Base-by-base conservation (phyloP, 2,329 filamentous ascomycete species). In the Tolypocladium inflatum region DNA sequence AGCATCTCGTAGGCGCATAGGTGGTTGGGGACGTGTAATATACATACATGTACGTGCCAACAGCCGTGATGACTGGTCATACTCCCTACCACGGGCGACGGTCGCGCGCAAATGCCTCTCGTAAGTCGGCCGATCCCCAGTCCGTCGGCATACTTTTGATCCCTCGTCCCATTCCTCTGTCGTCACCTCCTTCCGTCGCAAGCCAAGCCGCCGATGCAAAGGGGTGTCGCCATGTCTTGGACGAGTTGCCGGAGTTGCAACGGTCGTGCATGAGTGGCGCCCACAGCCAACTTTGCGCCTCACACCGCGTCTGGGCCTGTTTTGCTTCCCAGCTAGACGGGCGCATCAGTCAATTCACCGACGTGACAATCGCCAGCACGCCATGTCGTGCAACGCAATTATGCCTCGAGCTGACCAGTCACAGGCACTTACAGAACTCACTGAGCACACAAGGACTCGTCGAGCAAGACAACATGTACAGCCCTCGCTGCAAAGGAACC, bases 1-100 rank as follows among this genome's bases (percentile, higher is more conserved):
- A 88, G 76, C 83, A 86, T 61, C 75, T 87, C 63, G 82, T 93
- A 67, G 84, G 84, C 50, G 80, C 80, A 54, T 74, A 77, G 54
- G 41, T 13, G 26, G 23, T 2, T 26, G 37, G 52, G 6, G 48
- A 30, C 30, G 11, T 33, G 17, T n/a, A n/a, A 33, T n/a, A 33
- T 30, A 21, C 33, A 9, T 33, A 33, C 30, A 30, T 30, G 26
- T 30, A 41, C 39, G 2, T 19, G 39, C 39, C 17, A 9, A 8
- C 39, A 17, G 15, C 17, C 39, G 17, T n/a, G 17, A 41, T n/a
- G 15, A 4, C 11, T 38, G 11, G 37, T 4, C 10, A 38, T 38
- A 38, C 10, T 38, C 10, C 37, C 37, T 38, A 15, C 41, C 19
- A 11, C 4, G 19, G 19, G 41, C 19, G 43, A 48, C 10, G 17